Evolutionary conservation across 495 filamentous ascomycete species (phyloP), one percentile per base, ranked within the genome.

Genomic region (Neurospora sp.): DNA sequence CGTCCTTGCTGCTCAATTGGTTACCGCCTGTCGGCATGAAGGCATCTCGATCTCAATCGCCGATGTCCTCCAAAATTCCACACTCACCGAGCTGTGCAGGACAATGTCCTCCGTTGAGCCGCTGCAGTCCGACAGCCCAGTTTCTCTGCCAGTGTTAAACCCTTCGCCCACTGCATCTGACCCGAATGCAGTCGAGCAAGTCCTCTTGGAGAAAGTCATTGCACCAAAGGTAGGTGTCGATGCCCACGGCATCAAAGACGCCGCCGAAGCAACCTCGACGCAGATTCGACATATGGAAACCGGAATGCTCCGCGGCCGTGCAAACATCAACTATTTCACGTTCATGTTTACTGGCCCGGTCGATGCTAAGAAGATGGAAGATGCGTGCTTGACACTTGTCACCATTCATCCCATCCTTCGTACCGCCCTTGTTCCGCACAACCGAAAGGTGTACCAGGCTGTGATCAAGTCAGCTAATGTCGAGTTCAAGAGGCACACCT

Each of bases 281-380:
- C 85, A 86, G 76, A 82, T 84, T 39, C 78, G 79, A 54, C 82
- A 82, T 73, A 79, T 86, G 49, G 85, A 86, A 78, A 83, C 83
- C 12, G 85, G 80, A 38, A 85, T 85, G 83, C 78, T 85, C 14
- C 76, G 77, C 6, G 79, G 76, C 38, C 77, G 80, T 10, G 81
- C 83, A 2, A 83, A 84, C 71, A 77, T 86, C 75, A 82, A 84
- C 76, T 84, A 85, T 74, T 77, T 86, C 10, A 75, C 80, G 38
- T 82, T 86, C 74, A 84, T 78, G 74, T 82, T 85, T 71, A 79
- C 77, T 11, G 85, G 85, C 0, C 73, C 79, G 0, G 74, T 86
- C 0, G 80, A 85, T 27, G 75, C 80, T 41, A 81, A 81, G 71
- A 85, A 83, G 70, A 79, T 86, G n/a, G 81, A 85, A 62, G 77